Evolutionary conservation across 257 asterid genomes (phyloP).

Genomic region (Avicennia marina): DNA sequence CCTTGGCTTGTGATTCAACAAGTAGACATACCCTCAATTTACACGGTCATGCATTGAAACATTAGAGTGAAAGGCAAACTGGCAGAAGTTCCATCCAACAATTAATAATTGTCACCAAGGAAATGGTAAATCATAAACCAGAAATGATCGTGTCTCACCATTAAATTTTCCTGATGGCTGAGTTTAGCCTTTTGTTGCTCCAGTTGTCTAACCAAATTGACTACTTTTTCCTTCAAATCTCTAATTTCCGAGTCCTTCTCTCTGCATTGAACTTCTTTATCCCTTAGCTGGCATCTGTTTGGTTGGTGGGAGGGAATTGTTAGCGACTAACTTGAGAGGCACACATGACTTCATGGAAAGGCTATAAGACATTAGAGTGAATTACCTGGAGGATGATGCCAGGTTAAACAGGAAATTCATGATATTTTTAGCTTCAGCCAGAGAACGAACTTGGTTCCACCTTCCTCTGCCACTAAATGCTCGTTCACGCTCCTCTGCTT

Average conservation of each 20-base stretch:
- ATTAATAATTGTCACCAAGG: too few species aligned
- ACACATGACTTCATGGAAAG: background rate
- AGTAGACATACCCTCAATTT: too few species aligned
- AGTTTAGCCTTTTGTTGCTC: conserved; percentile 68
- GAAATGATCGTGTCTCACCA: conserved; percentile 37
- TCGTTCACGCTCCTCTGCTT: conserved; percentile 96
- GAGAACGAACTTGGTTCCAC: conserved; percentile 90
- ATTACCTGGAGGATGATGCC: conserved; percentile 80
- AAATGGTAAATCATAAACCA: too few species aligned
- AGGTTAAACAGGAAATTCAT: conserved; percentile 81
- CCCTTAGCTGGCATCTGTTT: conserved; percentile 68
- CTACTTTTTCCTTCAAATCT: conserved; percentile 81
- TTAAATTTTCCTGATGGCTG: conserved; percentile 49
- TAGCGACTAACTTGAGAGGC: conserved; percentile 13
- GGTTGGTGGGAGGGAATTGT: conserved; percentile 9
- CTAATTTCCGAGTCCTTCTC: conserved; percentile 87
- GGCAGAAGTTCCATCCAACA: too few species aligned
- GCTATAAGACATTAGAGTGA: conserved; percentile 10
- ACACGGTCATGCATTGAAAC: too few species aligned
- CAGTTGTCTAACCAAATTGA: conserved; percentile 59
- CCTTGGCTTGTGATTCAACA: too few species aligned
- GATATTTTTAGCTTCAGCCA: conserved; percentile 79
- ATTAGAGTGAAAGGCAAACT: too few species aligned
- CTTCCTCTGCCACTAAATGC: conserved; percentile 91
- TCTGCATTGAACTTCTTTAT: conserved; percentile 76